phyloP scores from a whole-genome alignment of 2,329 filamentous ascomycete genomes.

The Phaeosphaeria sp. region DNA sequence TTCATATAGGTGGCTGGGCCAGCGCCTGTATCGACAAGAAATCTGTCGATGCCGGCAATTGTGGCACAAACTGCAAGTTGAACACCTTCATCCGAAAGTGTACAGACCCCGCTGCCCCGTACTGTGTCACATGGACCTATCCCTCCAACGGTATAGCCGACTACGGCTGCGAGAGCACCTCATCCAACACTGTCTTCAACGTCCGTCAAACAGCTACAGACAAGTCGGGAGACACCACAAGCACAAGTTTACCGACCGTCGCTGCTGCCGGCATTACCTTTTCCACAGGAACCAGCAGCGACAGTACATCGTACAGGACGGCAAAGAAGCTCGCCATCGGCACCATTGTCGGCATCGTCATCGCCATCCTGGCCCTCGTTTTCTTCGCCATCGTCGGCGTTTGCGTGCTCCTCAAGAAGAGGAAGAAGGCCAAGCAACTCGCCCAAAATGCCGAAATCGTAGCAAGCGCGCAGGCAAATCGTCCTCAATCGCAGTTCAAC shows the following conservation, averaged over 20 bases:
- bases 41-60: constrained; percentile 17
- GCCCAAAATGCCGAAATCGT: constrained; percentile 21
- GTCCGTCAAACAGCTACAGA: constrained; percentile 22
- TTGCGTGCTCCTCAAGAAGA: constrained; percentile 26
- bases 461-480: constrained; percentile 20
- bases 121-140: constrained; percentile 40
- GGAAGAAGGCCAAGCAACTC: constrained; percentile 25
- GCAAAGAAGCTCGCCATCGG: constrained; percentile 24
- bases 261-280: background rate
- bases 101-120: constrained; percentile 19
- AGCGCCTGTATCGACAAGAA: constrained; percentile 33
- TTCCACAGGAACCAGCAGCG: background rate
- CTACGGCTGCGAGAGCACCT: constrained; percentile 28
- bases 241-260: constrained; percentile 24
- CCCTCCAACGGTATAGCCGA: constrained; percentile 22
- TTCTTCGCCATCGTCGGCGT: constrained; percentile 21
- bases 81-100: constrained; percentile 36
- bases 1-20: too few relatives aligned
- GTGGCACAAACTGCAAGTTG: constrained; percentile 20
- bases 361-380: constrained; percentile 24
- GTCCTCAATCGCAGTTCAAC: constrained; percentile 19
- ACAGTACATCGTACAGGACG: constrained; percentile 6
- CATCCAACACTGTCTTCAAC: constrained; percentile 18
- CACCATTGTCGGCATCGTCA: constrained; percentile 27
- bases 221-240: constrained; percentile 16